A percentile compares a stretch with the other conserved stretches of the same genome.
These are phyloP conservation scores for Salvia rosmarinus DNA, from an alignment of 257 asterid genomes.

Conservation along the genomic window DNA sequence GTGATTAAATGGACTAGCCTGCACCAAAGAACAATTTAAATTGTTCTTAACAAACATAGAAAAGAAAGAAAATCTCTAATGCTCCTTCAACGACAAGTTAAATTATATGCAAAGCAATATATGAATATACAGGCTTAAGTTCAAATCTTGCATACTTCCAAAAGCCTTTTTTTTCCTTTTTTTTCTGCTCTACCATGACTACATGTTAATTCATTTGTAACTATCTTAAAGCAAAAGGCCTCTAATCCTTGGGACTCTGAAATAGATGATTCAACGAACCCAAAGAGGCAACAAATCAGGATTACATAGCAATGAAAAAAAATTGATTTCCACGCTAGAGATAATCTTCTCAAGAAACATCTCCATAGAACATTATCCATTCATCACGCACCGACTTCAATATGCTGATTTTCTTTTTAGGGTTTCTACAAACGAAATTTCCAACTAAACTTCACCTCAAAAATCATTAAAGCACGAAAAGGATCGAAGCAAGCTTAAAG, in stretches of 20 bases:
- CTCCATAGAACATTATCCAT: background rate
- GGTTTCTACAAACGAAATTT: constrained; percentile 18
- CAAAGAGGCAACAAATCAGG: too few species aligned
- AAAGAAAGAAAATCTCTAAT: background rate
- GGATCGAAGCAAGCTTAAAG: background rate
- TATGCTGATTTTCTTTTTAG: background rate
- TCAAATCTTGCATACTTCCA: background rate
- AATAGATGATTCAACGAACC: too few species aligned
- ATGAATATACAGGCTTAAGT: background rate
- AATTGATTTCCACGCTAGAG: background rate
- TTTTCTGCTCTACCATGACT: background rate
- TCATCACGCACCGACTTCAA: background rate
- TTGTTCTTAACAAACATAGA: background rate
- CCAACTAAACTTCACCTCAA: background rate
- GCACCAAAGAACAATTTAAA: constrained; percentile 1
- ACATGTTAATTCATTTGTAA: constrained; percentile 14
- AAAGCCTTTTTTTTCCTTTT: background rate
- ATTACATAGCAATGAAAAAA: background rate
- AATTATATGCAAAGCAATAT: background rate
- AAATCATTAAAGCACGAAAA: background rate
- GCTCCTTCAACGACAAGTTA: constrained; percentile 7
- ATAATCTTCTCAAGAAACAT: background rate
- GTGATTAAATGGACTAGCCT: too few species aligned
- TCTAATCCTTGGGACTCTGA: too few species aligned
- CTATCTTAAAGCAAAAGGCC: too few species aligned